Base-by-base conservation (phyloP, 2,329 filamentous ascomycete species). In the Fusarium avenaceum region DNA sequence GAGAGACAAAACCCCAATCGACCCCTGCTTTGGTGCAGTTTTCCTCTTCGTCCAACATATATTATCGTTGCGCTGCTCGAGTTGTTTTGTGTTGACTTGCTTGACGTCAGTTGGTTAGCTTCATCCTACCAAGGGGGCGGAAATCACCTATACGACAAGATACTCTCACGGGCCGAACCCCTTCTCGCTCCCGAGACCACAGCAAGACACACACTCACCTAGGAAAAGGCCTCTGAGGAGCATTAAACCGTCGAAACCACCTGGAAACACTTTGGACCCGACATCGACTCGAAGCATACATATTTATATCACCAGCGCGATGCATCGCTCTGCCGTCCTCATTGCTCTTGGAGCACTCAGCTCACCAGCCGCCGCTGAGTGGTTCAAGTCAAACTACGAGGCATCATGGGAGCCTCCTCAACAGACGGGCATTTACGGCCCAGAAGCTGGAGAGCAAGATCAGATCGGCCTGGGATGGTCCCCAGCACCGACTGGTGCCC, bases 401-500 rank as follows among this genome's bases (percentile, higher is more conserved):
- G 24, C 57, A 35, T 73, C 76, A 50, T 78, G 76, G 76, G 68
- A 66, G 19, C 74, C 75, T 17, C 68, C 77, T 4, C 68, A 51
- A 40, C 68, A 78, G 57, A 79, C 77, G 6, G 57, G 62, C 11
- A 43, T 56, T 7, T 50, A 62, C 15, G 48, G 35, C 5, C 45
- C 57, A 7, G 58, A 68, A 26, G 65, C 64, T 43, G 61, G 59
- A 9, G 44, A 69, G 8, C 58, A 74, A 33, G 52, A 66, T 19
- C 72, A 74, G 54, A 24, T 78, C n/a, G 74, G 66, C 24, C 43
- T 75, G 58, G 77, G 77, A 51, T 76, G 67, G 57, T 74, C 75
- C 10, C 78, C 78, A 5, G 64, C 63, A 19, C 77, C 78, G 45
- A 80, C 78, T 5, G 59, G 67, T 19, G 73, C 71, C 0, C 78